Base-by-base conservation (phyloP, 257 asterid species). In the Rhazya stricta region DNA sequence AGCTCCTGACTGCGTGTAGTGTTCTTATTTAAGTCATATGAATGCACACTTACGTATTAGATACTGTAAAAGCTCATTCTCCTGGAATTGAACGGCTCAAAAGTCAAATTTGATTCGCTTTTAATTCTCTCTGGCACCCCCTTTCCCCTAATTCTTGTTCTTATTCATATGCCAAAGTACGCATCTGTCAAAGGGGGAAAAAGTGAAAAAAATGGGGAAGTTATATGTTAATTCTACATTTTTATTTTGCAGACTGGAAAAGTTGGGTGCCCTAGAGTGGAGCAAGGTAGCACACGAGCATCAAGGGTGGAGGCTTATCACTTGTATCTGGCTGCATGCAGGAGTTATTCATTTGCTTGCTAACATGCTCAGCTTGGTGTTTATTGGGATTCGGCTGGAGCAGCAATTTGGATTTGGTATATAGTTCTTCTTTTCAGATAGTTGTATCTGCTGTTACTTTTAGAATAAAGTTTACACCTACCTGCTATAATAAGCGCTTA, bases 401-500 rank as follows among this genome's bases (percentile, higher is more conserved):
- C 97, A 89, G 80, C 98, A 93, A 79, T 91, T 93, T 80, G 98
- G 98, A 72, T 93, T 91, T 51, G 85, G 98, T 93, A 91, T 93
- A 91, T 58, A 41, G 30, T 73, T 78, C 82, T 68, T 25, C 25
- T 37, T 66, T 45, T 29, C 77, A 15, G 30, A 41, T 41, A 19
- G 65, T 25, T 73, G 66, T 15, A 15, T 46, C 42, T 54, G 23
- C 48, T 42, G n/a, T 66, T 34, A 53, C 48, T 66, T 42, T 19
- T 34, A 61, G 71, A 61, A 13, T 65, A 21, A 19, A 45, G 9
- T 36, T 65, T 15, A 65, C 50, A 32, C 57, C 41, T 36, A 30
- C 67, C 43, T 73, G 18, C 69, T 32, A 53, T 63, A 25, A 9
- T 45, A 46, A n/a, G n/a, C 53, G 37, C 15, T 69, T 46, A 5